phyloP scores from a whole-genome alignment of 768 basidiomycete genomes.

The Tylopilus balloui region DNA sequence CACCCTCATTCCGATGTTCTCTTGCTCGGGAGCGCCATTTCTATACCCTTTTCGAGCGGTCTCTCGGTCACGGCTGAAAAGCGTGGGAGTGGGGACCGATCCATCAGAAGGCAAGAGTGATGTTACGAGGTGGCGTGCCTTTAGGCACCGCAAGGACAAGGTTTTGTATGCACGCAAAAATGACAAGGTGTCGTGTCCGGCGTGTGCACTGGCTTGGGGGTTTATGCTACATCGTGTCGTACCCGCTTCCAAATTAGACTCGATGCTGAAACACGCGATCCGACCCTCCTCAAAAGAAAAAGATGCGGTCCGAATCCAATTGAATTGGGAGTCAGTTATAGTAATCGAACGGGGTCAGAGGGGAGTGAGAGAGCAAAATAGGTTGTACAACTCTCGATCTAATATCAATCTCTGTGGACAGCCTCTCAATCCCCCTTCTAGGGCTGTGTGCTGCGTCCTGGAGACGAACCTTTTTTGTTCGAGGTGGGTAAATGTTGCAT shows the following conservation, averaged over 20 bases:
- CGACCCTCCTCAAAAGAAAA: conserved; percentile 12
- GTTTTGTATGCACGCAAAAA: conserved; percentile 13
- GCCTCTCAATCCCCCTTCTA: background rate
- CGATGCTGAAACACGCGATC: conserved; percentile 4
- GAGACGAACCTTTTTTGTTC: conserved; percentile 8
- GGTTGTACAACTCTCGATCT: conserved; percentile 10
- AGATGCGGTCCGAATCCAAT: conserved; percentile 9
- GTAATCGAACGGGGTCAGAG: conserved; percentile 9
- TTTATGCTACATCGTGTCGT: conserved; percentile 3
- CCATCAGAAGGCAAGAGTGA: conserved; percentile 17
- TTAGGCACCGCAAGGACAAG: conserved; percentile 31
- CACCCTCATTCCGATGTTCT: conserved; percentile 17
- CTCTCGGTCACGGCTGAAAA: conserved; percentile 9
- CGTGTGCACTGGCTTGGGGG: no score
- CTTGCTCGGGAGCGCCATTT: conserved; percentile 21
- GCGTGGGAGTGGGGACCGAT: conserved; percentile 20
- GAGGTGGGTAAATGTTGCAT: background rate
- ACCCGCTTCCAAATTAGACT: background rate
- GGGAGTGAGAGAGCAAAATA: conserved; percentile 1
- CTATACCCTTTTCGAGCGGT: conserved; percentile 4
- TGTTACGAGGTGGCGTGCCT: conserved; percentile 21
- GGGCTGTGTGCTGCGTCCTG: conserved; percentile 16
- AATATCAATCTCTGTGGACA: conserved; percentile 12
- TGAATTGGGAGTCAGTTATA: conserved; percentile 4
- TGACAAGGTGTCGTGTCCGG: conserved; percentile 7